Conservation (phyloP, 2,329 filamentous ascomycete genomes). For the Hortaea werneckii region DNA sequence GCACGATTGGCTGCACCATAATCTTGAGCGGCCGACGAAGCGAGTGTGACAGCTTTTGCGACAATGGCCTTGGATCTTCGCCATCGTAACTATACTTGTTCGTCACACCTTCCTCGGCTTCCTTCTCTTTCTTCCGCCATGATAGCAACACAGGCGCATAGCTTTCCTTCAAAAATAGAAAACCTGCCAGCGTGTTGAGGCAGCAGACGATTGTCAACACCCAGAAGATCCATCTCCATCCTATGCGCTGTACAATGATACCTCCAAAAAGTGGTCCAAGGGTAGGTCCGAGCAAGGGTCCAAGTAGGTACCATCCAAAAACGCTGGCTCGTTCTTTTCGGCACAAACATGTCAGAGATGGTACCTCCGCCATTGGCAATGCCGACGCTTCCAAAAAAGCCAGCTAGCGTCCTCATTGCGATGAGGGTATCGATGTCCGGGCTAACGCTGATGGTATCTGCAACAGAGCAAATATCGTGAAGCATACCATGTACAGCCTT, state of each 20-base stretch:
- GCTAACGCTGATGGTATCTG: slow-evolving; percentile 39
- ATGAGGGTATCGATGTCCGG: slow-evolving; percentile 39
- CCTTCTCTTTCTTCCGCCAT: slow-evolving; percentile 25
- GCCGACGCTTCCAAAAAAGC: slow-evolving; percentile 42
- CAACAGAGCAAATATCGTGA: slow-evolving; percentile 34
- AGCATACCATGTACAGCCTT: slow-evolving; percentile 36
- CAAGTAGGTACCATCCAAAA: slow-evolving; percentile 37
- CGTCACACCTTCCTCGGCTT: slow-evolving; percentile 26
- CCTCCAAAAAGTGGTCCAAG: slow-evolving; percentile 36
- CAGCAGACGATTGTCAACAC: slow-evolving; percentile 34
- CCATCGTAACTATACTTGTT: slow-evolving; percentile 34
- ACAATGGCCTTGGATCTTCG: slow-evolving; percentile 31
- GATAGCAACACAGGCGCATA: slow-evolving; percentile 34
- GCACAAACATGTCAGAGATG: slow-evolving; percentile 42
- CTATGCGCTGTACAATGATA: slow-evolving; percentile 34
- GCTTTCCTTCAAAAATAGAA: slow-evolving; percentile 35
- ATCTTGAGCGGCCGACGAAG: slow-evolving; percentile 33
- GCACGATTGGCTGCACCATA: slow-evolving; percentile 36
- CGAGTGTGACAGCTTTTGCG: slow-evolving; percentile 27
- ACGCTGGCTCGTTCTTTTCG: slow-evolving; percentile 35
- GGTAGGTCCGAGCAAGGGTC: slow-evolving; percentile 31
- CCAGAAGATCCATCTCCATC: slow-evolving; percentile 43
- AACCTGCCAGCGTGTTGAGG: slow-evolving; percentile 33
- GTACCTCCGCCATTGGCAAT: slow-evolving; percentile 44
- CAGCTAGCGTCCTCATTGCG: slow-evolving; percentile 34